Base-by-base conservation (phyloP, 1,284 basidiomycete genomes). In the Hypsizygus ulmarius region DNA sequence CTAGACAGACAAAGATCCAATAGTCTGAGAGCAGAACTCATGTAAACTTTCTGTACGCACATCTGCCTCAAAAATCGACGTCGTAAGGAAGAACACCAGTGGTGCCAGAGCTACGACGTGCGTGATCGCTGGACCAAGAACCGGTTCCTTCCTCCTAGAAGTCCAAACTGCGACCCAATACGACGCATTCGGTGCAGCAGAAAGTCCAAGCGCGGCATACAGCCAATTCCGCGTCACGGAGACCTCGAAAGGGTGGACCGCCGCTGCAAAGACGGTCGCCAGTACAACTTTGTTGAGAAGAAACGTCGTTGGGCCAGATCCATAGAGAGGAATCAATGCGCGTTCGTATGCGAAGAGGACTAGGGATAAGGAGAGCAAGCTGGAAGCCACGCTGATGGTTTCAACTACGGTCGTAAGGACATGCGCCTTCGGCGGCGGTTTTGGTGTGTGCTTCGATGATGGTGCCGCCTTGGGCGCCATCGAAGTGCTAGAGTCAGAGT, bases 91-190 rank as follows among this genome's bases (percentile, higher is more conserved):
- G 45, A 74, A 76, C 25, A 79, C 62, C 35, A 85, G 60, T 1
- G 86, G 86, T 8, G 71, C 72, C 15, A 88, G 64, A 7, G 82
- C 75, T 27, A 64, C 49, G 14, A 67, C 55, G 64, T 90, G 86
- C 1, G 82, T 78, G 6, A 76, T 54, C 10, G 78, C 68, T 15
- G 86, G 75, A 0, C 86, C 87, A 59, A 72, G 64, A n/a, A 80
- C 49, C 11, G 80, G 73, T 53, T 78, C 71, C 27, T 68, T 68
- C 53, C 65, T 62, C 51, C 81, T 73, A 15, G 77, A 75, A 10
- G 81, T 79, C 64, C 73, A 76, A 15, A 77, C 74, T 18, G 81
- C 75, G 18, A 77, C 65, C 75, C 79, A 85, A 56, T 87, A 86
- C 8, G 79, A 77, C 10, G 79, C 71, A 52, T 78, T 72, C 1